These are phyloP conservation scores for Amphichorda felina DNA, from an alignment of 2,329 filamentous ascomycete species.

Conservation along the genomic window DNA sequence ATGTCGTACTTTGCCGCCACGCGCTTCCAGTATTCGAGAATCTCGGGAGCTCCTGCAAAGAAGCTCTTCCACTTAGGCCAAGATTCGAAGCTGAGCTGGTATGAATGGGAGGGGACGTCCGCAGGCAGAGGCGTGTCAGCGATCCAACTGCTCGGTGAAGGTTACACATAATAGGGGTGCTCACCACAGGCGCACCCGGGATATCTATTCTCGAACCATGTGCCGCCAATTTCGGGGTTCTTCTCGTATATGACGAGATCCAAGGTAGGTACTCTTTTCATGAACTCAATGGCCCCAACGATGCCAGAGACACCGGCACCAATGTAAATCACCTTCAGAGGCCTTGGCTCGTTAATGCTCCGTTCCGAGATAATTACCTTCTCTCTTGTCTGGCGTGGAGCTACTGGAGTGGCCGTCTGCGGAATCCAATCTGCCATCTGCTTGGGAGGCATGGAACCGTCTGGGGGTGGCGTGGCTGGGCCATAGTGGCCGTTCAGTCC, in stretches of 20 bases:
- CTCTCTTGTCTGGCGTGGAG: no score
- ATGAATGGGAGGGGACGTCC: slow-evolving; percentile 6
- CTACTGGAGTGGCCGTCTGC: no score
- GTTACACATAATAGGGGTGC: neutral
- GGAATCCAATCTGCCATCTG: no score
- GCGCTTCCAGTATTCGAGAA: slow-evolving; percentile 9
- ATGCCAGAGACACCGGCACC: neutral
- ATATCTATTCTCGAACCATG: slow-evolving; percentile 3
- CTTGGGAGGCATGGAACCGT: no score
- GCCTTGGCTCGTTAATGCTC: neutral
- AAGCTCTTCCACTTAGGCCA: slow-evolving; percentile 4
- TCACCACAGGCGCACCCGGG: slow-evolving; percentile 1
- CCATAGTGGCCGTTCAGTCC: no score
- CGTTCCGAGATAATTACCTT: slow-evolving; percentile 2
- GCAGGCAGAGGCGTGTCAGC: neutral
- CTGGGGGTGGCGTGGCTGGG: no score
- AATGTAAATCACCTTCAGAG: slow-evolving; percentile 1
- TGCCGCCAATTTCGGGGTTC: slow-evolving; percentile 2
- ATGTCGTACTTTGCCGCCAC: slow-evolving; percentile 9
- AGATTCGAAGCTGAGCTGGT: slow-evolving; percentile 6
- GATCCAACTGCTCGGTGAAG: neutral
- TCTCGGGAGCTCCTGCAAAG: slow-evolving; percentile 6
- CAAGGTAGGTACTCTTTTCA: neutral
- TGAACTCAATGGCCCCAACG: slow-evolving; percentile 42
- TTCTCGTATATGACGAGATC: slow-evolving; percentile 3